Percentiles rank a stretch among this genome's conserved stretches.
Evolutionary conservation across 1,284 basidiomycete genomes (phyloP).

Genomic region (Pseudozyma thailandica): DNA sequence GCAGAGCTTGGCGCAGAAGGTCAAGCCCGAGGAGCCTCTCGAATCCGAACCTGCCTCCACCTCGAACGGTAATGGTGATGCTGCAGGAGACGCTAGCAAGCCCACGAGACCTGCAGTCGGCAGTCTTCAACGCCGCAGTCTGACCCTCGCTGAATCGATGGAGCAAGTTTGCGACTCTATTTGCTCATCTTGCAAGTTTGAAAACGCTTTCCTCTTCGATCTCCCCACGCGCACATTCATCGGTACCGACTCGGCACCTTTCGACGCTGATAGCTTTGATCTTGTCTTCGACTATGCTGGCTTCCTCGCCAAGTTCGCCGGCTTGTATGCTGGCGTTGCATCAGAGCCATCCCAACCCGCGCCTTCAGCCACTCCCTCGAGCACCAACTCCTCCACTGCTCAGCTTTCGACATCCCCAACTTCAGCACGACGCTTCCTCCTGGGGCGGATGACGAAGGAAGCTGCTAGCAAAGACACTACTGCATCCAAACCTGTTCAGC

Average conservation of each 20-base stretch:
- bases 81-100: slow-evolving; percentile 8
- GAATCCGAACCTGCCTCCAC: slow-evolving; percentile 70
- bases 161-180: slow-evolving; percentile 54
- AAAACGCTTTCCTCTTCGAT: slow-evolving; percentile 94
- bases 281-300: slow-evolving; percentile 90
- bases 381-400: slow-evolving; percentile 1
- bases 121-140: slow-evolving; percentile 15
- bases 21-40: slow-evolving; percentile 80
- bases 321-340: slow-evolving; percentile 75
- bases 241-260: slow-evolving; percentile 90
- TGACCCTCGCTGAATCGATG: slow-evolving; percentile 48
- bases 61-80: slow-evolving; percentile 5
- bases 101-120: slow-evolving; percentile 25
- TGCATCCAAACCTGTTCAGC: neutral
- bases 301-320: slow-evolving; percentile 85
- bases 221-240: slow-evolving; percentile 85
- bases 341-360: slow-evolving; percentile 3
- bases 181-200: slow-evolving; percentile 80
- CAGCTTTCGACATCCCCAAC: slow-evolving; percentile 38
- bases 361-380: slow-evolving; percentile 2
- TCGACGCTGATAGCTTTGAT: slow-evolving; percentile 86
- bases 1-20: slow-evolving; percentile 73
- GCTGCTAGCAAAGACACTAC: neutral
- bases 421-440: slow-evolving; percentile 32
- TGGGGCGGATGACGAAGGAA: slow-evolving; percentile 29